Percentiles rank a stretch among this genome's conserved stretches.
These are phyloP conservation scores for Henckelia pumila DNA, from an alignment of 257 asterid genomes.

Conservation along the genomic window DNA sequence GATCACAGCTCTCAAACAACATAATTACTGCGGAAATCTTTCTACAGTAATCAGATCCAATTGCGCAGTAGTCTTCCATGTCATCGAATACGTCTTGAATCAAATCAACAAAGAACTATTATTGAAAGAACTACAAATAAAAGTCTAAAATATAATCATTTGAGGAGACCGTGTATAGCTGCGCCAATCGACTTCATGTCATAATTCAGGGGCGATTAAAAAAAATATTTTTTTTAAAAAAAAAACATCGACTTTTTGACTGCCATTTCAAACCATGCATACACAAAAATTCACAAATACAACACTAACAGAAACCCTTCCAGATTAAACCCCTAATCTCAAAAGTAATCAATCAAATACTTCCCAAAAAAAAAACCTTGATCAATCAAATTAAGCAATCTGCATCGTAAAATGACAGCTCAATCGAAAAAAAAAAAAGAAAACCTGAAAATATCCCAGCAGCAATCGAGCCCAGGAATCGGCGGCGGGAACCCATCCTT, in stretches of 20 bases:
- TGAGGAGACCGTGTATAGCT: neutral
- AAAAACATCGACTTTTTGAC: neutral
- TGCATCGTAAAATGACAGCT: too few species aligned
- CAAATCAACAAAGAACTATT: neutral
- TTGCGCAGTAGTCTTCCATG: neutral
- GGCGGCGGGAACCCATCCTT: conserved; percentile 45
- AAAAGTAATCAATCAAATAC: neutral
- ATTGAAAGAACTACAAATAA: neutral
- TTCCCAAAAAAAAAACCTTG: too few species aligned
- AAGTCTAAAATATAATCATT: too few species aligned
- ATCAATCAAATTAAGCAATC: too few species aligned
- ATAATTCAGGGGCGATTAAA: neutral
- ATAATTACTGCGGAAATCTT: conserved; percentile 10
- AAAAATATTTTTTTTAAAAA: too few species aligned
- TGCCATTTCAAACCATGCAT: neutral
- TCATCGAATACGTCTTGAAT: neutral
- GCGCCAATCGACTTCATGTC: too few species aligned
- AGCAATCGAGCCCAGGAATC: conserved; percentile 33
- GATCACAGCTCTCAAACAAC: conserved; percentile 10
- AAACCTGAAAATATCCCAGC: conserved; percentile 58
- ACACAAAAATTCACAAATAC: too few species aligned
- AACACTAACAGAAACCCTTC: neutral
- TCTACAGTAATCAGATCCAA: conserved; percentile 1
- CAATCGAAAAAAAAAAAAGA: neutral
- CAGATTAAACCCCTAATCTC: neutral